Conservation (phyloP, 2,329 filamentous ascomycete species). For the Ceratocystis harringtonii region DNA sequence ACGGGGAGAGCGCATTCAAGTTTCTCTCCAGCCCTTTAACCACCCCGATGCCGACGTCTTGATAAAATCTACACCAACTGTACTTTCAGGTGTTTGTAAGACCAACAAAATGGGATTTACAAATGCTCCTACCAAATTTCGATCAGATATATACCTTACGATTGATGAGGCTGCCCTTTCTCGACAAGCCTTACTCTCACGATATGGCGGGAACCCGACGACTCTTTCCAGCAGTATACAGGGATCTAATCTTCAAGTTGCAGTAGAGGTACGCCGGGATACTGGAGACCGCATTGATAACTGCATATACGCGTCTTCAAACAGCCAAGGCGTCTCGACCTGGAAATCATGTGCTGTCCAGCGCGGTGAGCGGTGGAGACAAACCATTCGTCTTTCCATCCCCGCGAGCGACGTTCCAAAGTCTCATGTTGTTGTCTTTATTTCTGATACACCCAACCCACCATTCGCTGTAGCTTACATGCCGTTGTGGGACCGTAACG, state of each 20-base stretch:
- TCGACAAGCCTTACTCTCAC: slow-evolving; percentile 54
- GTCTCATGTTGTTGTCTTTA: slow-evolving; percentile 76
- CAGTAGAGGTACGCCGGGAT: slow-evolving; percentile 68
- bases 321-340: slow-evolving; percentile 60
- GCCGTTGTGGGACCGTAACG: slow-evolving; percentile 82
- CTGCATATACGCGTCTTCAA: slow-evolving; percentile 78
- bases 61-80: slow-evolving; percentile 73
- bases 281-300: slow-evolving; percentile 71
- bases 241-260: slow-evolving; percentile 69
- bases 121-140: slow-evolving; percentile 69
- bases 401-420: slow-evolving; percentile 64
- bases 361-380: slow-evolving; percentile 69
- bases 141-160: slow-evolving; percentile 92
- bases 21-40: slow-evolving; percentile 66
- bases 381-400: slow-evolving; percentile 71
- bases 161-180: slow-evolving; percentile 65
- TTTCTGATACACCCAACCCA: slow-evolving; percentile 72
- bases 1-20: slow-evolving; percentile 59
- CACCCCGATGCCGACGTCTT: slow-evolving; percentile 63
- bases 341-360: slow-evolving; percentile 78
- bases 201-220: slow-evolving; percentile 58
- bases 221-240: slow-evolving; percentile 47
- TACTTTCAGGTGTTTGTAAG: slow-evolving; percentile 65
- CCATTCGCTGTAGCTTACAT: slow-evolving; percentile 88
- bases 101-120: slow-evolving; percentile 89